Evolutionary conservation across 2,329 filamentous ascomycete genomes (phyloP), one percentile per base, ranked within the genome.

Genomic region (Colletotrichum aenigma): DNA sequence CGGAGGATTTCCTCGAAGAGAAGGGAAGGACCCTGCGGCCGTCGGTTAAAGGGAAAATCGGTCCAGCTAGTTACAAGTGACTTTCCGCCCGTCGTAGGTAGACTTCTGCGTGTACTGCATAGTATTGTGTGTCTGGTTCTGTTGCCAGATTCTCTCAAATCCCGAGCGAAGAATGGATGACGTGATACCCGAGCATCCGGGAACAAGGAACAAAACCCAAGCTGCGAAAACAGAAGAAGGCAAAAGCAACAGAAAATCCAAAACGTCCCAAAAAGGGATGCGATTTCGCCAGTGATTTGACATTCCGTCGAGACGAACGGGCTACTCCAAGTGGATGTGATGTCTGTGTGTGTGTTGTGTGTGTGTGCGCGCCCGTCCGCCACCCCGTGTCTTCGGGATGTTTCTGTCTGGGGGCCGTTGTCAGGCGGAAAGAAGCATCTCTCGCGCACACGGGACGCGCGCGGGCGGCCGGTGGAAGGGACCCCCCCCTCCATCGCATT

Each of bases 221-320:
- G 34, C 10, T 18, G 18, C 15, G 26, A 21, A 15, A 38, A n/a
- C 21, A 34, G n/a, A 38, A 21, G 43, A 52, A 52, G 43, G 43
- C 61, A 55, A 62, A 24, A 36, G 58, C 34, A 24, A 28, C 21
- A 38, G 21, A 10, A 24, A 26, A 66, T 74, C 43, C 48, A 71
- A 74, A 74, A 71, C 71, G 61, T 61, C 36, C 36, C 61, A 32
- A 74, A 66, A 38, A 26, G 15, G 52, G 21, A 62, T 62, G 66
- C 30, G 52, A 55, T 30, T 36, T 58, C 48, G 48, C n/a, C 10
- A 28, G 30, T 58, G 52, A 66, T 71, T 71, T 71, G 52, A 71
- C 60, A 71, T 66, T 74, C 66, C 43, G 64, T 74, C 71, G 52
- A 74, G 71, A 74, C 71, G 71, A 74, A 75, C 72, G 72, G 61